phyloP scores from a whole-genome alignment of 2,329 filamentous ascomycete species.

The Fusarium nisikadoi region DNA sequence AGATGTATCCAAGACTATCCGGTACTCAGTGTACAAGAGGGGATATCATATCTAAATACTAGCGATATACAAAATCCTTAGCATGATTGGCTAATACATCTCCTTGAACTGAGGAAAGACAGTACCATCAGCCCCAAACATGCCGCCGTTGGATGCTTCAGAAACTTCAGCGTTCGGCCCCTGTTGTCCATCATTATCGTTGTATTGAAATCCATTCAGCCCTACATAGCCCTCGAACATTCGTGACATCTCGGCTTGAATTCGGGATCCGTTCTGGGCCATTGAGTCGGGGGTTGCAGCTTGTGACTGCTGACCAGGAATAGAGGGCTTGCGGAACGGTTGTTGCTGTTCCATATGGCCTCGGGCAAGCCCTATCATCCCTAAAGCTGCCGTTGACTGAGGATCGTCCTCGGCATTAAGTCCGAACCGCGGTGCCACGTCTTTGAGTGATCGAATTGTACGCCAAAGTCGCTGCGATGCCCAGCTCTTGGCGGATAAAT shows the following conservation, averaged over 20 bases:
- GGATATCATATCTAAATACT: slow-evolving; percentile 11
- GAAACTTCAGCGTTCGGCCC: slow-evolving; percentile 40
- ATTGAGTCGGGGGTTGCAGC: slow-evolving; percentile 36
- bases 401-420: slow-evolving; percentile 61
- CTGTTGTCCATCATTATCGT: slow-evolving; percentile 43
- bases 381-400: slow-evolving; percentile 63
- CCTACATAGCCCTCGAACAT: slow-evolving; percentile 55
- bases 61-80: neutral
- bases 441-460: slow-evolving; percentile 75
- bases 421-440: slow-evolving; percentile 76
- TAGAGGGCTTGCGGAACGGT: slow-evolving; percentile 46
- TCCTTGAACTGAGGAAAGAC: slow-evolving; percentile 53
- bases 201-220: slow-evolving; percentile 49
- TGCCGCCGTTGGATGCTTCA: slow-evolving; percentile 28
- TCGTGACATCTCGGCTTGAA: slow-evolving; percentile 65
- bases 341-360: slow-evolving; percentile 48
- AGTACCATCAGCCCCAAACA: slow-evolving; percentile 47
- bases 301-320: slow-evolving; percentile 42
- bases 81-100: slow-evolving; percentile 48
- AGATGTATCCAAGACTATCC: neutral
- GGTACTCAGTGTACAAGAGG: neutral
- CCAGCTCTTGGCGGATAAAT: slow-evolving; percentile 76
- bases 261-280: slow-evolving; percentile 58
- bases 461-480: slow-evolving; percentile 79
- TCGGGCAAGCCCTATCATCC: slow-evolving; percentile 65